Evolutionary conservation across 768 basidiomycete genomes (phyloP), one percentile per base, ranked within the genome.

Genomic region (Rossbeevera mucosa): DNA sequence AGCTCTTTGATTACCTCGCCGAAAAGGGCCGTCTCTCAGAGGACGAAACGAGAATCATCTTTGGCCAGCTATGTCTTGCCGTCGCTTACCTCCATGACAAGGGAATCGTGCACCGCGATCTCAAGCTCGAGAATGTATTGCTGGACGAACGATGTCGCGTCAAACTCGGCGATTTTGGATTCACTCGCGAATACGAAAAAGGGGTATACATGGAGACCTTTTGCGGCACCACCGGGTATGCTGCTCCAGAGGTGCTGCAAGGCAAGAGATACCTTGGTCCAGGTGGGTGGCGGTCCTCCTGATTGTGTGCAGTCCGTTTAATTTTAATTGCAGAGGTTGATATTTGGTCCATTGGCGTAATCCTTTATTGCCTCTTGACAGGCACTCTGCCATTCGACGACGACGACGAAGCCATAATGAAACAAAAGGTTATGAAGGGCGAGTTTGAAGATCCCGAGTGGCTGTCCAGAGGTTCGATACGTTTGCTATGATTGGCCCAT

Each of bases 1-100:
- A 99, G 70, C 81, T 99, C 25, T 99, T 97, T 71, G 96, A 98
- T 71, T 98, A 98, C 65, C 85, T 99, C 21, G 91, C 88, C 13
- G 96, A 99, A 75, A 91, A 95, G 61, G 91, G 93, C 20, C 80
- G 94, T 3, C 69, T 98, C 48, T 73, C 80, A 20, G 92, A 95
- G 68, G 81, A 84, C 38, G 96, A 99, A 71, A 77, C 91, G 4
- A 81, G 82, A 60, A 72, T 87, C 20, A 71, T 98, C n/a, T 96
- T 99, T 64, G 95, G 96, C n/a, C 94, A 98, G 66, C 74, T 98
- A 5, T 90, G 89, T 62, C 84, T 97, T 9, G 94, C 94, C 0
- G 89, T 98, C 20, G 91, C 88, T 20, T 94, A 94, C 70, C 78
- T 96, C 22, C 96, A 99, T 67, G 80, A 85, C 48, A 87, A 88